Conservation (phyloP, 768 basidiomycete genomes). For the Lentinula boryana region DNA sequence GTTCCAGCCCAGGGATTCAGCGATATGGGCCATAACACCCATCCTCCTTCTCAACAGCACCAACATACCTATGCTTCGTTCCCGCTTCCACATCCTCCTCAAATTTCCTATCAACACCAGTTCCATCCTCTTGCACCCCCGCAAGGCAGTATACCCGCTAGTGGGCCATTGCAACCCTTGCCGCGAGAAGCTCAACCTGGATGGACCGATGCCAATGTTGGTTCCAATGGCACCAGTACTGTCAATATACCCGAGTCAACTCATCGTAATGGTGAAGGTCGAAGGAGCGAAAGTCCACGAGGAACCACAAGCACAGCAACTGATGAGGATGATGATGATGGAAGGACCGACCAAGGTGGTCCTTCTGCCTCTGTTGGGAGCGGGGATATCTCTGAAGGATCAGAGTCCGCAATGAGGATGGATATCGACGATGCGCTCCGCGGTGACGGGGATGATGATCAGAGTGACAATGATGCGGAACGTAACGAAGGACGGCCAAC, state of each 20-base stretch:
- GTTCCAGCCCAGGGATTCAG: constrained; percentile 7
- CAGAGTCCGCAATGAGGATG: constrained; percentile 8
- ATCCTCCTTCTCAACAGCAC: constrained; percentile 15
- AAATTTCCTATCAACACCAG: constrained; percentile 13
- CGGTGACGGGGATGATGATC: constrained; percentile 9
- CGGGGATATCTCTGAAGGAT: not conserved
- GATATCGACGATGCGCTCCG: constrained; percentile 5
- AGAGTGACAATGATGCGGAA: constrained; percentile 4
- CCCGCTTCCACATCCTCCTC: constrained; percentile 16
- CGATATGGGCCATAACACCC: constrained; percentile 19
- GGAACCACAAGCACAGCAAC: not conserved
- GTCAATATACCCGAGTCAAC: not conserved
- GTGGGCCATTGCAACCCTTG: constrained; percentile 5
- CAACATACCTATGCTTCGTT: constrained; percentile 3
- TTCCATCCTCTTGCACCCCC: constrained; percentile 4
- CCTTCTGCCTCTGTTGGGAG: not conserved
- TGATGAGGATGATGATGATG: not conserved
- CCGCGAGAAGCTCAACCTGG: not conserved
- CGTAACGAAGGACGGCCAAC: not conserved
- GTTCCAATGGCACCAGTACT: not conserved
- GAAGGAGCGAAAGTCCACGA: not conserved
- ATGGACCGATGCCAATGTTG: not conserved
- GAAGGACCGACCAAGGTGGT: not conserved
- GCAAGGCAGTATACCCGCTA: not conserved
- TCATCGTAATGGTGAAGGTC: not conserved